A percentile compares a stretch with the other conserved stretches of the same genome.
Evolutionary conservation across 495 filamentous ascomycete genomes (phyloP).

Genomic region (Penicillium taxi): DNA sequence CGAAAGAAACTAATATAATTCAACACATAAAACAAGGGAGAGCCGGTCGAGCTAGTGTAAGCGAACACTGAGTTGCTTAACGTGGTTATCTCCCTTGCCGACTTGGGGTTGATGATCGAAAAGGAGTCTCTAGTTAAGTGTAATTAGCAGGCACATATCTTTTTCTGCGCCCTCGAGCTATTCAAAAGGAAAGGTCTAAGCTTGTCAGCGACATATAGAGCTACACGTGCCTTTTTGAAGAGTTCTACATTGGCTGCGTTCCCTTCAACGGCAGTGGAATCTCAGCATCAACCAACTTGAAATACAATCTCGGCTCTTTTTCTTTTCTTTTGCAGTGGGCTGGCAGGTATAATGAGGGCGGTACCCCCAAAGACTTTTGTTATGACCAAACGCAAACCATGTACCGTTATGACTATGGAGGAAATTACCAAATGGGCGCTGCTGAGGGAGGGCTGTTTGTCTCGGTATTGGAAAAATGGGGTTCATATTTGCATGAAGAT

Average conservation of each 20-base stretch:
- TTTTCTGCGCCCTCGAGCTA: constrained; percentile 23
- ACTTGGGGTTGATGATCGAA: constrained; percentile 43
- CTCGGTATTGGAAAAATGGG: constrained; percentile 17
- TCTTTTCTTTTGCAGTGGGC: constrained; percentile 13
- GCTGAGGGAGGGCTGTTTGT: constrained; percentile 16
- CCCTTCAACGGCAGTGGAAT: too few relatives aligned
- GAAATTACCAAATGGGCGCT: constrained; percentile 6
- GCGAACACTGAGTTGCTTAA: constrained; percentile 16
- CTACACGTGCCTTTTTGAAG: too few relatives aligned
- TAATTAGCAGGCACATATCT: constrained; percentile 9
- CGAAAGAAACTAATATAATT: constrained; percentile 11
- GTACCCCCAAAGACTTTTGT: constrained; percentile 8
- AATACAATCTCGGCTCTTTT: constrained; percentile 9
- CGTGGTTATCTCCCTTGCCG: constrained; percentile 44
- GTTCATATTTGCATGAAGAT: constrained; percentile 13
- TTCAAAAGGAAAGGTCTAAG: constrained; percentile 20
- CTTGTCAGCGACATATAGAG: constrained; percentile 29
- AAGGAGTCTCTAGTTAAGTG: constrained; percentile 2
- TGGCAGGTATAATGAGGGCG: too few relatives aligned
- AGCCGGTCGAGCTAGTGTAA: constrained; percentile 13
- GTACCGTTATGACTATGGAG: background rate
- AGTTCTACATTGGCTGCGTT: too few relatives aligned
- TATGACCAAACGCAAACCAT: constrained; percentile 8
- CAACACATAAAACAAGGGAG: constrained; percentile 12
- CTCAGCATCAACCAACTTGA: constrained; percentile 5